Base-by-base conservation (phyloP, 2,329 filamentous ascomycete species). In the Phoma herbarum region DNA sequence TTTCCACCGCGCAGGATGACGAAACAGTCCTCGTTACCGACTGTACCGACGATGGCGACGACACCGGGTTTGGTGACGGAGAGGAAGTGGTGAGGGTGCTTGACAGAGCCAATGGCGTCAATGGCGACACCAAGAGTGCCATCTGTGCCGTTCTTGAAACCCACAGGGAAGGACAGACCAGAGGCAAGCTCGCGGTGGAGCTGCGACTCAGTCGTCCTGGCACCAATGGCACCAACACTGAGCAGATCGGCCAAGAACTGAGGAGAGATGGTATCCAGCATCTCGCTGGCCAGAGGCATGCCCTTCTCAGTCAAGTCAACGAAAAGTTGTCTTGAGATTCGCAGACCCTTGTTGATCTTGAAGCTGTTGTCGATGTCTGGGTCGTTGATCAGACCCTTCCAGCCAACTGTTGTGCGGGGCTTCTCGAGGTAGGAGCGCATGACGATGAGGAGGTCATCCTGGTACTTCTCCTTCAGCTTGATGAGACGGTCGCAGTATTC, bases 401-500 rank as follows among this genome's bases (percentile, higher is more conserved):
- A 99, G 68, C 95, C 95, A 26, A 99, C 92, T 0, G 95, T 99
- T 26, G 95, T 99, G 65, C 95, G 89, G 22, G 95, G 95, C 85
- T 99, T 99, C 85, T 99, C 95, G 60, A 99, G 88, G 86, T 99
- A 99, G 64, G 92, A 91, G 69, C 95, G 91, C 95, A 99, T 99
- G 62, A 99, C 90, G 68, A 99, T 95, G 70, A 96, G 85, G 35
- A 99, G 85, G 75, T 98, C 92, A 72, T 93, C 86, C 77, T 90
- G 86, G 82, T 97, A 90, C 82, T 96, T 95, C 76, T 93, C 87
- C 80, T 94, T 93, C 71, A 96, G 83, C 73, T 87, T 83, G 67
- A 96, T 77, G 63, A 99, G 84, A 65, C 90, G 84, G 73, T 93
- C 88, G 84, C 93, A 96, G 87, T 99, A 99, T 75, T 94, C 92